A percentile compares a stretch with the other conserved stretches of the same genome.
Evolutionary conservation across 805 yeast genomes (phyloP).

Genomic region (Isabelozyma gotoi): DNA sequence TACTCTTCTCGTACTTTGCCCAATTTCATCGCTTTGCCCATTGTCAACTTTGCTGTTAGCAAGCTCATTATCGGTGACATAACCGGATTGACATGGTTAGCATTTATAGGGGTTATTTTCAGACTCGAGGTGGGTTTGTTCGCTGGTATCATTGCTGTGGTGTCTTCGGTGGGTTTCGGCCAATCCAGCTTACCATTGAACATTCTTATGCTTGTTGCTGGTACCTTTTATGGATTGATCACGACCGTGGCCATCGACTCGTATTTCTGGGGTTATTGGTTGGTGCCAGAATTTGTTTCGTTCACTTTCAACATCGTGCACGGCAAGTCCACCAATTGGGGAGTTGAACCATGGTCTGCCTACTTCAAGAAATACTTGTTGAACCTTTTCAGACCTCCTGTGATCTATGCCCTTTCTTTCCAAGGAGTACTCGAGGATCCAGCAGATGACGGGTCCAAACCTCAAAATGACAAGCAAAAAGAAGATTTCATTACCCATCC

Average conservation of each 20-base stretch:
- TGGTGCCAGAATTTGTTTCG: constrained; percentile 76
- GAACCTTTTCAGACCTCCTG: constrained; percentile 40
- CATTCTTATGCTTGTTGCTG: constrained; percentile 39
- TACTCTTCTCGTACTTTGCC: constrained; percentile 87
- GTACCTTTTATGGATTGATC: constrained; percentile 51
- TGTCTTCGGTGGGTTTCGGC: constrained; percentile 44
- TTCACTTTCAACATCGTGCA: constrained; percentile 73
- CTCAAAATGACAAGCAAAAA: constrained; percentile 14
- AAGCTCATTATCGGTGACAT: constrained; percentile 50
- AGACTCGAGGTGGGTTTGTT: constrained; percentile 69
- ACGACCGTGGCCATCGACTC: constrained; percentile 61
- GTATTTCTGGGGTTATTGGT: constrained; percentile 62
- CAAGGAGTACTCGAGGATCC: constrained; percentile 45
- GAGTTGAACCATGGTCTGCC: constrained; percentile 69
- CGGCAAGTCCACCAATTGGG: constrained; percentile 81
- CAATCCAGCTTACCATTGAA: constrained; percentile 44
- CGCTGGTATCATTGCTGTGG: constrained; percentile 45
- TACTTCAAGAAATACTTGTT: constrained; percentile 58
- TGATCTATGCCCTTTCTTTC: constrained; percentile 40
- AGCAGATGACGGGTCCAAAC: constrained; percentile 31
- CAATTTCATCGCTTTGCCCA: constrained; percentile 80
- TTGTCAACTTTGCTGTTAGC: constrained; percentile 57
- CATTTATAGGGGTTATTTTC: constrained; percentile 66
- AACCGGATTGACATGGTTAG: constrained; percentile 49
- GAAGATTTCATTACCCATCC: constrained; percentile 27